phyloP scores from a whole-genome alignment of 768 basidiomycete genomes.

The Leccinum fibrillosum region DNA sequence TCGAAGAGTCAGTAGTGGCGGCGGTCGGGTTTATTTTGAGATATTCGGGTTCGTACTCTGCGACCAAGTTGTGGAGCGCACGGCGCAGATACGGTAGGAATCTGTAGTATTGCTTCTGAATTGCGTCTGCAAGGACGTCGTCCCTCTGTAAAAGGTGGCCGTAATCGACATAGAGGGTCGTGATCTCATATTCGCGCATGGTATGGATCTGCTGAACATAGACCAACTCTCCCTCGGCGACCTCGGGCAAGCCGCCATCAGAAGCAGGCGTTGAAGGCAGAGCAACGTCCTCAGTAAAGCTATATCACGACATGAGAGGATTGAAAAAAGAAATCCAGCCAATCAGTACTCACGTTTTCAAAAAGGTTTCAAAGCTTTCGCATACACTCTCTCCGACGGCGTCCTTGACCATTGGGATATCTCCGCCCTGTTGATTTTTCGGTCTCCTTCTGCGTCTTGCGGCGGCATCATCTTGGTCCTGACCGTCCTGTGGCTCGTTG shows the following conservation, averaged over 20 bases:
- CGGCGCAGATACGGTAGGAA: conserved; percentile 94
- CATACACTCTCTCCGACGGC: conserved; percentile 94
- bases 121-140: conserved; percentile 90
- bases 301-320: conserved; percentile 30
- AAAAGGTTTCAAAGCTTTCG: conserved; percentile 87
- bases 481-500: conserved; percentile 45
- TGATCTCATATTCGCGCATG: conserved; percentile 92
- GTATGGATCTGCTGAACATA: conserved; percentile 94
- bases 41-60: conserved; percentile 89
- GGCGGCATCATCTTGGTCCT: conserved; percentile 36
- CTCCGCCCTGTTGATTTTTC: conserved; percentile 45
- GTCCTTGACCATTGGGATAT: conserved; percentile 87
- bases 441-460: conserved; percentile 47
- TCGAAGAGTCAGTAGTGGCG: conserved; percentile 82
- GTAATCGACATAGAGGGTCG: conserved; percentile 96
- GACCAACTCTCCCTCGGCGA: conserved; percentile 59
- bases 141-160: conserved; percentile 86
- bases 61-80: conserved; percentile 85
- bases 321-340: background rate
- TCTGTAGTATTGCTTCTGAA: conserved; percentile 93
- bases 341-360: conserved; percentile 70
- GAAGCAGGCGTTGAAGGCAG: conserved; percentile 79
- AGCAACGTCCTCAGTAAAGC: conserved; percentile 80
- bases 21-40: conserved; percentile 91
- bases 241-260: conserved; percentile 58